Evolutionary conservation across 2,329 filamentous ascomycete species (phyloP).

Genomic region (Thelonectria olida): DNA sequence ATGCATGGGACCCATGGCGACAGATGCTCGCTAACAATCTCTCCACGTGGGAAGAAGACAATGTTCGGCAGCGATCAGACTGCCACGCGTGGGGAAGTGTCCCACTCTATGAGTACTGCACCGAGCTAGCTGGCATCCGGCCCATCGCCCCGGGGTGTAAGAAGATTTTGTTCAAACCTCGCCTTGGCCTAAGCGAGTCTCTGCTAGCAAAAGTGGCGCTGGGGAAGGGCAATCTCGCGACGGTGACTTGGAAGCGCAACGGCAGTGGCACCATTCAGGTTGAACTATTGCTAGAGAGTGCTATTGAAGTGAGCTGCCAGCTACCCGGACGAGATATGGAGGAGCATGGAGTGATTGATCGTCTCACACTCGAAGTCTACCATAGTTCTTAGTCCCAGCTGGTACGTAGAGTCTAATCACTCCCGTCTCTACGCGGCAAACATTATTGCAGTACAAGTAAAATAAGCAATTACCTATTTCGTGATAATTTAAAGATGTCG

Average conservation of each 20-base stretch:
- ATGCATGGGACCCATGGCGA: conserved; percentile 22
- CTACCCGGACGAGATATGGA: conserved; percentile 4
- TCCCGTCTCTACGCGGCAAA: too few species aligned
- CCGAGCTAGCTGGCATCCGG: conserved; percentile 19
- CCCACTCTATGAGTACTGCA: conserved; percentile 24
- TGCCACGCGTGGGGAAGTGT: conserved; percentile 28
- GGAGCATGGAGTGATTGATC: conserved; percentile 7
- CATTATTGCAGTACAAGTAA: too few species aligned
- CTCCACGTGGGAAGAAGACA: conserved; percentile 26
- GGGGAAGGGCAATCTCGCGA: conserved; percentile 15
- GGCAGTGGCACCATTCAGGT: not conserved
- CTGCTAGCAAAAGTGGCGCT: conserved; percentile 16
- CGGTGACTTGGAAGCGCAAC: conserved; percentile 10
- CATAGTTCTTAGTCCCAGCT: not conserved
- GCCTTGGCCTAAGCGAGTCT: conserved; percentile 6
- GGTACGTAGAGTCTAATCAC: too few species aligned
- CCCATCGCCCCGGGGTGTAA: conserved; percentile 7
- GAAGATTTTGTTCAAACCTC: conserved; percentile 20
- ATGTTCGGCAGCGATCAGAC: conserved; percentile 24
- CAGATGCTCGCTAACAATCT: conserved; percentile 24
- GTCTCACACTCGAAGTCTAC: not conserved
- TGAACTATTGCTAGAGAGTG: conserved; percentile 10
- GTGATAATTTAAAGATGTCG: too few species aligned
- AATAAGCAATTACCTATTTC: too few species aligned
- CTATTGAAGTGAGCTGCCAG: conserved; percentile 8